These are phyloP conservation scores for Irpex lacteus DNA, from an alignment of 1,284 basidiomycete genomes.

Conservation along the genomic window DNA sequence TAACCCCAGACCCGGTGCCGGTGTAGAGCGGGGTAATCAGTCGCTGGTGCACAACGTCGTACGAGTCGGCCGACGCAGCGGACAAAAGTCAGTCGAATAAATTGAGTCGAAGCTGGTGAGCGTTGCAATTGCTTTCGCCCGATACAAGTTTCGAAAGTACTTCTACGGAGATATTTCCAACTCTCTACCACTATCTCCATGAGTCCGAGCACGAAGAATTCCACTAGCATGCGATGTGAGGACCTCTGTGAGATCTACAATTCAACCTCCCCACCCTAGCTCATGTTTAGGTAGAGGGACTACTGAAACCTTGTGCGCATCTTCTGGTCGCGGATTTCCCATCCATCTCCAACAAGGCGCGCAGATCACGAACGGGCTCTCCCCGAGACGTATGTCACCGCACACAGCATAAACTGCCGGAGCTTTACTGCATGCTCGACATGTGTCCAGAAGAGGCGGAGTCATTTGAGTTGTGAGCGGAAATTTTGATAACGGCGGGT, in stretches of 20 bases:
- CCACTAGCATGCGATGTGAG: no score
- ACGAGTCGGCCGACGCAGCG: neutral
- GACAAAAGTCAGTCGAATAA: neutral
- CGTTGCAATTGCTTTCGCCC: neutral
- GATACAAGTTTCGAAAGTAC: no score
- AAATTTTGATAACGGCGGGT: slow-evolving; percentile 49
- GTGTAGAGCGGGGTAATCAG: neutral
- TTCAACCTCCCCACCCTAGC: slow-evolving; percentile 27
- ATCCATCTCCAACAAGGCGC: slow-evolving; percentile 68
- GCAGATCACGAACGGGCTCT: slow-evolving; percentile 74
- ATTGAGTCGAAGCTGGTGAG: no score
- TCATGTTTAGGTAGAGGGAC: slow-evolving; percentile 50
- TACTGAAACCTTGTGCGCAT: slow-evolving; percentile 39
- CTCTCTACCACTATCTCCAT: no score
- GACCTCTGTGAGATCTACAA: neutral
- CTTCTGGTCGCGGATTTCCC: slow-evolving; percentile 47
- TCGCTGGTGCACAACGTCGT: neutral
- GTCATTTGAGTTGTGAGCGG: slow-evolving; percentile 65
- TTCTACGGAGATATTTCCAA: no score
- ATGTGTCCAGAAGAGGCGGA: slow-evolving; percentile 57
- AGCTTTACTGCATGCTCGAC: slow-evolving; percentile 65
- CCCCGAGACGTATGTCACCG: slow-evolving; percentile 69
- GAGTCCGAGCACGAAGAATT: no score
- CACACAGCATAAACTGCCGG: slow-evolving; percentile 66
- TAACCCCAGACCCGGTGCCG: neutral